Conservation (phyloP, 164 flowering plant species). For the Houttuynia cordata region DNA sequence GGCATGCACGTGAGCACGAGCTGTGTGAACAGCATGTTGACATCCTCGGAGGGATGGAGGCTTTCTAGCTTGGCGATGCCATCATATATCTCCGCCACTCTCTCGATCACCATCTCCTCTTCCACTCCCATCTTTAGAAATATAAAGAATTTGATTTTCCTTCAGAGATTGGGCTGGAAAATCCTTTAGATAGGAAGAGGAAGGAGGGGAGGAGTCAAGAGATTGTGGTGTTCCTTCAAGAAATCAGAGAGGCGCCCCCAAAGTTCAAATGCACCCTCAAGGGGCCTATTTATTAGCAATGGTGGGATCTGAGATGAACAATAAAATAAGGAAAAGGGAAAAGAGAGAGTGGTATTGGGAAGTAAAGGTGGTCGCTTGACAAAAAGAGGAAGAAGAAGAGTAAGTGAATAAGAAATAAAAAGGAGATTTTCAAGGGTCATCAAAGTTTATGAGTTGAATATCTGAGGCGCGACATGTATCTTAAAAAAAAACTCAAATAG, state of each 20-base stretch:
- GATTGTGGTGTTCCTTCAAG: not conserved
- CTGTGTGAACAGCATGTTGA: conserved; percentile 73
- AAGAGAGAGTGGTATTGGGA: too few species aligned
- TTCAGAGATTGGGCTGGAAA: not conserved
- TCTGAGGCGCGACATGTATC: too few species aligned
- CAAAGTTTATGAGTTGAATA: too few species aligned
- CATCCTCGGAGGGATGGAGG: conserved; percentile 73
- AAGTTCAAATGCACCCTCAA: not conserved
- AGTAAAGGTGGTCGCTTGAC: too few species aligned
- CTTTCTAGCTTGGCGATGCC: conserved; percentile 54
- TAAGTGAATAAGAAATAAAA: too few species aligned
- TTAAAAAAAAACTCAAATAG: too few species aligned
- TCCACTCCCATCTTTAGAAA: conserved; percentile 79
- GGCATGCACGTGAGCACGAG: conserved; percentile 78
- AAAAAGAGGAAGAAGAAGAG: too few species aligned
- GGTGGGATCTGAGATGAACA: too few species aligned
- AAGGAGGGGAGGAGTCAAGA: not conserved
- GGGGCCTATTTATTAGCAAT: not conserved
- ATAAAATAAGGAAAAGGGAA: too few species aligned
- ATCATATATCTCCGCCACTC: conserved; percentile 47
- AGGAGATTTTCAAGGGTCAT: too few species aligned
- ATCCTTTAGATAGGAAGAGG: not conserved
- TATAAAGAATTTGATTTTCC: conserved; percentile 8
- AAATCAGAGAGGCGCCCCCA: not conserved
- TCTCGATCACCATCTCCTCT: conserved; percentile 41